Conservation (phyloP, 805 yeast genomes). For the Candida wancherniae region DNA sequence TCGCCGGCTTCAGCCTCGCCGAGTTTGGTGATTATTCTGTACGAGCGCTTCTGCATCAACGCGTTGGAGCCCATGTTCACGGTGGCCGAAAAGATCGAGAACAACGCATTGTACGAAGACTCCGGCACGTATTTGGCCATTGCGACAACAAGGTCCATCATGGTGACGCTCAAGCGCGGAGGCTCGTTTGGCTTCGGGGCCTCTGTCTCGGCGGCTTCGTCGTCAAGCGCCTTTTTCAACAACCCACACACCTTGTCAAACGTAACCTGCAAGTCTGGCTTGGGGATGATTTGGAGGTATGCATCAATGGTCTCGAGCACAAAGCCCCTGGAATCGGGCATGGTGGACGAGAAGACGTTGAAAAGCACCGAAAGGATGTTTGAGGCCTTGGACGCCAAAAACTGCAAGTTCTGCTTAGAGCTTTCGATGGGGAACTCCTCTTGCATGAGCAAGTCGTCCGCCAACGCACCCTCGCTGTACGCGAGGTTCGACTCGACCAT, state of each 20-base stretch:
- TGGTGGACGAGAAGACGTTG: constrained; percentile 88
- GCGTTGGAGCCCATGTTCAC: constrained; percentile 51
- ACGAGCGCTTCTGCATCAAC: constrained; percentile 82
- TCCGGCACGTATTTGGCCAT: constrained; percentile 81
- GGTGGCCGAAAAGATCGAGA: constrained; percentile 72
- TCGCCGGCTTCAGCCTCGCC: constrained; percentile 66
- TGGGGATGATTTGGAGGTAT: constrained; percentile 64
- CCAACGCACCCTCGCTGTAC: constrained; percentile 55
- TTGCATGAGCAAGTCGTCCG: constrained; percentile 52
- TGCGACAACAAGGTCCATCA: constrained; percentile 86
- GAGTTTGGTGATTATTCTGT: constrained; percentile 68
- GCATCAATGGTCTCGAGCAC: constrained; percentile 83
- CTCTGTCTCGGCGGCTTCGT: constrained; percentile 25
- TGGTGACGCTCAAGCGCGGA: constrained; percentile 65
- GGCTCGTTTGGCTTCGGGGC: constrained; percentile 27
- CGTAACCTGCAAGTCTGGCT: constrained; percentile 63
- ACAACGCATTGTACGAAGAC: constrained; percentile 64
- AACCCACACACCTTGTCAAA: constrained; percentile 83
- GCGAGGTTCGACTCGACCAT: constrained; percentile 72
- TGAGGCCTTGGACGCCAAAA: constrained; percentile 59
- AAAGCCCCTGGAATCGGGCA: constrained; percentile 76
- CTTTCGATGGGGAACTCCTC: constrained; percentile 55
- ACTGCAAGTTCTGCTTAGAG: constrained; percentile 56
- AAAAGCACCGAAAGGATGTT: constrained; percentile 82
- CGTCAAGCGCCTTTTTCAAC: constrained; percentile 67